Conservation (phyloP, 78 protist species). For the Chrysochromulina tobinii region DNA sequence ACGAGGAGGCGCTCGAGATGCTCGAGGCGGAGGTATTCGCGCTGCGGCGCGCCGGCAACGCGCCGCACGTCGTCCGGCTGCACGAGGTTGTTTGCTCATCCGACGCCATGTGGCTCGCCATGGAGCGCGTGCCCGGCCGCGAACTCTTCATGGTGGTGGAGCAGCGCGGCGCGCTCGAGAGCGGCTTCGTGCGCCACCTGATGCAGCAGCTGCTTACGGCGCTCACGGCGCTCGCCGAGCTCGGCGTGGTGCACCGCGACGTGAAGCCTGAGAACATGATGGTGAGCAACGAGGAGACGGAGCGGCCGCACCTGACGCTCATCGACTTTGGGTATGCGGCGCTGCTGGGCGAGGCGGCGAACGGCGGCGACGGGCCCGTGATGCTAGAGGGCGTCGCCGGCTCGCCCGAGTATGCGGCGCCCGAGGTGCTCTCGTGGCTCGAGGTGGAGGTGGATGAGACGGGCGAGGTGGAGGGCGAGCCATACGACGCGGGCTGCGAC, state of each 20-base stretch:
- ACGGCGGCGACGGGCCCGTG: background rate
- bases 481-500: background rate
- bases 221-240: background rate
- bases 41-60: background rate
- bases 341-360: background rate
- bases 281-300: background rate
- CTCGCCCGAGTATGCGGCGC: background rate
- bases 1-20: constrained; percentile 1
- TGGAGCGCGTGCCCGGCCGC: background rate
- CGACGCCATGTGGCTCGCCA: background rate
- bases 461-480: background rate
- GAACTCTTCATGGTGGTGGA: background rate
- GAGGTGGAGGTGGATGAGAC: background rate
- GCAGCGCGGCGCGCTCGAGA: background rate
- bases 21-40: background rate
- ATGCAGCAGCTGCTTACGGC: background rate
- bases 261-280: background rate
- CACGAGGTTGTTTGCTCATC: background rate
- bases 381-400: background rate
- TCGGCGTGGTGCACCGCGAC: background rate
- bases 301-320: background rate
- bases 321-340: background rate
- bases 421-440: background rate
- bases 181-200: background rate
- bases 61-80: background rate